A percentile compares a stretch with the other conserved stretches of the same genome.
Evolutionary conservation across 768 basidiomycete genomes (phyloP).

Genomic region (Suillus americanus): DNA sequence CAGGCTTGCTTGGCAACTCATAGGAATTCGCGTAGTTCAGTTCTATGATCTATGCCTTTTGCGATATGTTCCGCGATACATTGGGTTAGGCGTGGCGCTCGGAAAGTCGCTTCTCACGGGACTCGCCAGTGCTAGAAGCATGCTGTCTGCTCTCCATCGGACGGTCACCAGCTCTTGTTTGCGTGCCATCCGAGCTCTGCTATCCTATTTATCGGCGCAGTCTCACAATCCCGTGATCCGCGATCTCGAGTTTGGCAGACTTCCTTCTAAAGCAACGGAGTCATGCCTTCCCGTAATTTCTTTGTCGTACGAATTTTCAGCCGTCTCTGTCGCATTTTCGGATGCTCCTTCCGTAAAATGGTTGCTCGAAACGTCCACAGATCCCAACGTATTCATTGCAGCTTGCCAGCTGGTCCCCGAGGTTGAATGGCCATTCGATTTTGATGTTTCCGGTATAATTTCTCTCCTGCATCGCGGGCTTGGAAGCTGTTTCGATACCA

Average conservation of each 20-base stretch:
- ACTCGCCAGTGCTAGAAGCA: not conserved
- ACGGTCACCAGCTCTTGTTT: not conserved
- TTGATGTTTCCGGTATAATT: conserved; percentile 10
- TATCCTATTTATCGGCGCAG: not conserved
- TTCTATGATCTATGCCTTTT: not conserved
- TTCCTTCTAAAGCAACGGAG: not conserved
- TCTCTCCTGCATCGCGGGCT: conserved; percentile 9
- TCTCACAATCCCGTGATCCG: not conserved
- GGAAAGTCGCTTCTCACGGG: not conserved
- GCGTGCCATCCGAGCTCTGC: not conserved
- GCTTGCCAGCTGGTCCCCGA: conserved; percentile 13
- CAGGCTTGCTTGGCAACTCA: not conserved
- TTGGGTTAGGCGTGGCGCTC: not conserved
- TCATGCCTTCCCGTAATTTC: not conserved
- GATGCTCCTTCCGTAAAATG: conserved; percentile 16
- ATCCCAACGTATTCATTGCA: conserved; percentile 13
- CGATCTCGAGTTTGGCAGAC: conserved; percentile 3
- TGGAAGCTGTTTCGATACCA: conserved; percentile 10
- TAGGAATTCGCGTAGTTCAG: not conserved
- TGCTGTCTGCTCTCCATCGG: not conserved
- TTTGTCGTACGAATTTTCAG: not conserved
- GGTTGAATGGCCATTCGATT: conserved; percentile 15
- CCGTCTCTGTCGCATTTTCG: not conserved
- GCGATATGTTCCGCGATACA: not conserved
- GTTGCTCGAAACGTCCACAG: conserved; percentile 19